Evolutionary conservation across 2,329 filamentous ascomycete species (phyloP), one percentile per base, ranked within the genome.

Genomic region (Fusarium succisae): DNA sequence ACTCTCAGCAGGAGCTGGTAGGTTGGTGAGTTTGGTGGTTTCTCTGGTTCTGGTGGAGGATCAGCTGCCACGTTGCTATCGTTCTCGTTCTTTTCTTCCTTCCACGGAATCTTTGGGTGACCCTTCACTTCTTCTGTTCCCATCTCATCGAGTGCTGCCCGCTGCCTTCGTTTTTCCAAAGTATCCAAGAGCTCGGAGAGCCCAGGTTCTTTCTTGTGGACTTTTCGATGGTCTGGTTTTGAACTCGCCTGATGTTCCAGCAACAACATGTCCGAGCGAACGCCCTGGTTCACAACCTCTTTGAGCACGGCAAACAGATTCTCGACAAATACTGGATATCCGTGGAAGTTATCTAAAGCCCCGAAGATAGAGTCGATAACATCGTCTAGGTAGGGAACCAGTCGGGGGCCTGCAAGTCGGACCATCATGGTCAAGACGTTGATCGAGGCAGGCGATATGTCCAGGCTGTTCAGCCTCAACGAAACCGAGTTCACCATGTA

Each of bases 361-460:
- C 93, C 93, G 81, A 99, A 98, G 44, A 99, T 94, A 2, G 94
- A 96, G 9, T 92, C 93, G 7, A 98, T 91, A 2, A 98, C 90
- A 79, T 99, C 96, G 79, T 98, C 96, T 4, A 99, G 86, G 79
- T 95, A 98, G 0, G 95, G 95, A 17, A 99, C 87, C 28, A 99
- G 82, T 13, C 87, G 88, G 3, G 95, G 91, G 0, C 96, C 96
- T 24, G 95, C 94, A 20, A 99, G 88, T 32, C 90, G 91, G 69
- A 98, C 91, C 93, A 98, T 97, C 95, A 99, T 98, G 12, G 93
- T 88, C 55, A 99, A 83, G 5, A 98, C 96, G 75, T 96, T 93
- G 6, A 95, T 95, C 7, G 94, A 95, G 72, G 97, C 93, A 3
- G 96, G 95, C 1, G 95, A 96, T 59, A 98, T 92, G 73, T 98